These are phyloP conservation scores for Candida broadrunensis DNA, from an alignment of 805 yeast species.

Conservation along the genomic window DNA sequence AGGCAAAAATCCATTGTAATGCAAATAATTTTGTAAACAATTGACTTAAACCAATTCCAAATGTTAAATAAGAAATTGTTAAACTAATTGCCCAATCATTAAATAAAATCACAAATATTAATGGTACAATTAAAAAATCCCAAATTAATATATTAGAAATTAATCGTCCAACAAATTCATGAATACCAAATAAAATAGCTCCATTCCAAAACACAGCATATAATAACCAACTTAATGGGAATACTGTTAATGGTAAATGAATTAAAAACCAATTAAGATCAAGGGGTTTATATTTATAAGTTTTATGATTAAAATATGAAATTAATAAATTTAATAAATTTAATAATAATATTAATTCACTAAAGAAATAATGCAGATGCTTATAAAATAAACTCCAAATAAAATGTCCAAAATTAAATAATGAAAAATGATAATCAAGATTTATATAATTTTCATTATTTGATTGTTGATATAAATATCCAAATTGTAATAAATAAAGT, in stretches of 20 bases:
- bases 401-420: slow-evolving; percentile 58
- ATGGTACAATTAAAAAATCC: slow-evolving; percentile 71
- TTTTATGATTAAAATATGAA: slow-evolving; percentile 56
- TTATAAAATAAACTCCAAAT: slow-evolving; percentile 65
- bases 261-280: slow-evolving; percentile 47
- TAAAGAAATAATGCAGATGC: slow-evolving; percentile 52
- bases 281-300: slow-evolving; percentile 52
- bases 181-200: slow-evolving; percentile 67
- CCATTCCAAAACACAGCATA: slow-evolving; percentile 84
- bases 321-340: slow-evolving; percentile 60
- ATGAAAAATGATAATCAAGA: slow-evolving; percentile 61
- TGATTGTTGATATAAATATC: slow-evolving; percentile 10
- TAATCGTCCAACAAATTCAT: slow-evolving; percentile 57
- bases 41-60: slow-evolving; percentile 72
- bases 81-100: slow-evolving; percentile 74
- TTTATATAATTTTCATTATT: slow-evolving; percentile 25
- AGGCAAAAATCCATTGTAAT: slow-evolving; percentile 84
- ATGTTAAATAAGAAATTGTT: slow-evolving; percentile 51
- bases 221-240: slow-evolving; percentile 74
- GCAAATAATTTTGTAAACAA: slow-evolving; percentile 66
- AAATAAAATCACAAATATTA: slow-evolving; percentile 49
- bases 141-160: slow-evolving; percentile 73
- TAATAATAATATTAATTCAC: slow-evolving; percentile 55
- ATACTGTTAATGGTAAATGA: slow-evolving; percentile 64
- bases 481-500: slow-evolving; percentile 47